Conservation (phyloP, 1,284 basidiomycete species). For the Trichosporon sp. region DNA sequence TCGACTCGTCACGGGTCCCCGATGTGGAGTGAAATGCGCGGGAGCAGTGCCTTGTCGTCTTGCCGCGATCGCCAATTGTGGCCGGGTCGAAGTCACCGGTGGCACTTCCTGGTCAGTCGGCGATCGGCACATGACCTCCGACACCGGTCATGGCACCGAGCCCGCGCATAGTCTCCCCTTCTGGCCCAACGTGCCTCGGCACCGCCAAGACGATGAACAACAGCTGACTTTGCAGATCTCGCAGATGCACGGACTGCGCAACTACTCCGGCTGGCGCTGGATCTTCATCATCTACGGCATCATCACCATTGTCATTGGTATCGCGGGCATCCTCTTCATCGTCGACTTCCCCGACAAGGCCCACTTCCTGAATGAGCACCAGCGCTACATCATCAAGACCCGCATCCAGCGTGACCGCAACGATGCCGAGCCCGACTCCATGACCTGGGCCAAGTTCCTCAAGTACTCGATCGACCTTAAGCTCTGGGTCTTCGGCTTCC, state of each 20-base stretch:
- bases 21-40: neutral
- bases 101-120: neutral
- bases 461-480: conserved; percentile 54
- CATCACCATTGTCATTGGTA: conserved; percentile 40
- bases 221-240: conserved; percentile 14
- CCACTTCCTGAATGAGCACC: conserved; percentile 55
- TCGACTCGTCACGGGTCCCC: neutral
- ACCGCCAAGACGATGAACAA: neutral
- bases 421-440: conserved; percentile 55
- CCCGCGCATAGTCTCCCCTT: no score
- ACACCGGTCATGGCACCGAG: neutral
- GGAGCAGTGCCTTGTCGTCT: neutral
- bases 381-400: conserved; percentile 54
- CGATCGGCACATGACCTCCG: neutral
- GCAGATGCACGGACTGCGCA: neutral
- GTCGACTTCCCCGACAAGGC: conserved; percentile 59
- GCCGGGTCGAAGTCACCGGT: neutral
- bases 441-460: conserved; percentile 50
- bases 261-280: conserved; percentile 23
- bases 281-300: conserved; percentile 23
- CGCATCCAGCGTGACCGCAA: conserved; percentile 58
- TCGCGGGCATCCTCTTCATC: conserved; percentile 43
- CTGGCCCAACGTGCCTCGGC: no score
- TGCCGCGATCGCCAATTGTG: neutral
- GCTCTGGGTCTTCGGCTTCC: conserved; percentile 58